Conservation (phyloP, 1,284 basidiomycete genomes). For the Papiliotrema fonsecae region DNA sequence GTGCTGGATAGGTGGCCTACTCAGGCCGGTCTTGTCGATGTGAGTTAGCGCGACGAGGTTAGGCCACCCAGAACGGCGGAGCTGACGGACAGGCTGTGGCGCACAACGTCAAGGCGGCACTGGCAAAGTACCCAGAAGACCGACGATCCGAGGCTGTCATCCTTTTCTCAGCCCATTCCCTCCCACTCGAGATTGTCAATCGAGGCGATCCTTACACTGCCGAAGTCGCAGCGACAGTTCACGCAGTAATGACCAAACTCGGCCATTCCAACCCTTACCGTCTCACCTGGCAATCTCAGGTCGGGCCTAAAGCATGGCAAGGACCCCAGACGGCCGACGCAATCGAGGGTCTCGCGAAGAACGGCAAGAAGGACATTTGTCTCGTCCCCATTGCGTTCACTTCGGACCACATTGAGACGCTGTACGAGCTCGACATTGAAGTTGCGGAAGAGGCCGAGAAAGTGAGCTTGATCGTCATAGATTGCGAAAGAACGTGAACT, state of each 20-base stretch:
- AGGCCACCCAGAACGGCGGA: background rate
- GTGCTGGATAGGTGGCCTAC: conserved; percentile 98
- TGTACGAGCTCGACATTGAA: conserved; percentile 94
- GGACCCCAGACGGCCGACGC: conserved; percentile 93
- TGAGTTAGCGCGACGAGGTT: conserved; percentile 45
- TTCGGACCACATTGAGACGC: conserved; percentile 97
- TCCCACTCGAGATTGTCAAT: conserved; percentile 96
- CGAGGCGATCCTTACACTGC: conserved; percentile 96
- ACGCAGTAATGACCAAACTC: conserved; percentile 80
- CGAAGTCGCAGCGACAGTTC: conserved; percentile 91
- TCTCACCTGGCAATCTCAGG: conserved; percentile 96
- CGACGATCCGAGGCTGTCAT: conserved; percentile 69
- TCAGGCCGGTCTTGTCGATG: conserved; percentile 88
- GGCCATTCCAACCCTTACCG: conserved; percentile 66
- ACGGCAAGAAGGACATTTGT: conserved; percentile 81
- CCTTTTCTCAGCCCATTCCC: conserved; percentile 94
- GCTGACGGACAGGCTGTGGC: conserved; percentile 66
- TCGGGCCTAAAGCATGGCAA: conserved; percentile 97
- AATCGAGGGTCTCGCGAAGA: conserved; percentile 83
- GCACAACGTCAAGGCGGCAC: conserved; percentile 76
- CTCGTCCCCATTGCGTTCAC: conserved; percentile 97
- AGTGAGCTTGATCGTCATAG: conserved; percentile 56
- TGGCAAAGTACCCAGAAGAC: conserved; percentile 72
- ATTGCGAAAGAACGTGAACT: background rate
- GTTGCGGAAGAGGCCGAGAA: conserved; percentile 85